Conservation (phyloP, 2,329 filamentous ascomycete species). For the Aciculosporium take region DNA sequence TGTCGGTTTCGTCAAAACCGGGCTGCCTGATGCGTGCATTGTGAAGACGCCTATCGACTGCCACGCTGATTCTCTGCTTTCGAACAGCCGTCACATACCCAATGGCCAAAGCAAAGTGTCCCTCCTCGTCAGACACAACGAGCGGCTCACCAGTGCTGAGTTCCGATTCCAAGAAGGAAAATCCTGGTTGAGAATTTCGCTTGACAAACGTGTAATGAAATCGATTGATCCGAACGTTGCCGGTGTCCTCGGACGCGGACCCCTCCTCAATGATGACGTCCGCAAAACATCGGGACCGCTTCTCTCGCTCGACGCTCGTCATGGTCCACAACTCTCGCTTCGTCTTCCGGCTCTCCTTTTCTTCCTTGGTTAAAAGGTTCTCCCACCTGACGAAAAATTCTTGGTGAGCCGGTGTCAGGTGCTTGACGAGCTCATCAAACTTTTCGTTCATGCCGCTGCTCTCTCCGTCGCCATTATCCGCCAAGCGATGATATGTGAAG, state of each 20-base stretch:
- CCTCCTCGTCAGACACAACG: slow-evolving; percentile 89
- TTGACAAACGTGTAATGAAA: slow-evolving; percentile 80
- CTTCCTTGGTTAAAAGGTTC: slow-evolving; percentile 80
- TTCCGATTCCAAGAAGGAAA: slow-evolving; percentile 87
- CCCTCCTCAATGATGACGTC: slow-evolving; percentile 73
- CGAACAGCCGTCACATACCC: slow-evolving; percentile 74
- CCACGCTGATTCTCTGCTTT: slow-evolving; percentile 65
- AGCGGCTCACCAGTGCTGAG: slow-evolving; percentile 77
- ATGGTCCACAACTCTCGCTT: slow-evolving; percentile 92
- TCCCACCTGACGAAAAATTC: slow-evolving; percentile 95
- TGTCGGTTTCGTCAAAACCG: slow-evolving; percentile 60
- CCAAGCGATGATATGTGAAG: slow-evolving; percentile 85
- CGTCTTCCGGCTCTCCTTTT: slow-evolving; percentile 76
- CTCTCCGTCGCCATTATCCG: slow-evolving; percentile 70
- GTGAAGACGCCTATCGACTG: slow-evolving; percentile 79
- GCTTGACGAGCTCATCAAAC: slow-evolving; percentile 67
- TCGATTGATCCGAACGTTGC: slow-evolving; percentile 74
- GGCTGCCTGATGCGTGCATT: slow-evolving; percentile 63
- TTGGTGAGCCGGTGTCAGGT: slow-evolving; percentile 60
- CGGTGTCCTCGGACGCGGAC: slow-evolving; percentile 53
- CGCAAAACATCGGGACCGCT: slow-evolving; percentile 76
- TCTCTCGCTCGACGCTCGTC: slow-evolving; percentile 76
- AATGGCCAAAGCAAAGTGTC: slow-evolving; percentile 87
- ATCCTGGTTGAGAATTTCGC: slow-evolving; percentile 41
- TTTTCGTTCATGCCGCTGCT: slow-evolving; percentile 67